Conservation (phyloP, 192 early-diverging fungal species). For the Rhizoclosmatium globosum region DNA sequence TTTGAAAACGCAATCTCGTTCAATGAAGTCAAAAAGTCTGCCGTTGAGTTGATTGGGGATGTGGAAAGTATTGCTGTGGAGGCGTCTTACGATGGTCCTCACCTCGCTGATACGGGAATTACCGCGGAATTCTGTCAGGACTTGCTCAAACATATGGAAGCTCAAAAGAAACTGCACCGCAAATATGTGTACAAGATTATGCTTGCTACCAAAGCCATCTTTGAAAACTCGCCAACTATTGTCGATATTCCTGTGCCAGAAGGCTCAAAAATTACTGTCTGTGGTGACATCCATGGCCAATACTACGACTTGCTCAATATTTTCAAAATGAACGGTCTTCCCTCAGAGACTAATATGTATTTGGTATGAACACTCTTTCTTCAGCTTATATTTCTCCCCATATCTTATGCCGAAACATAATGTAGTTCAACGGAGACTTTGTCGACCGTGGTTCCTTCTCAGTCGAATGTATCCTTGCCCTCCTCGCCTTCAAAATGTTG, state of each 20-base stretch:
- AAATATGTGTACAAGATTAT: conserved; percentile 92
- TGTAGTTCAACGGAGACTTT: conserved; percentile 99
- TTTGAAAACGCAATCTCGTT: conserved; percentile 95
- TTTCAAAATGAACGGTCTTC: conserved; percentile 91
- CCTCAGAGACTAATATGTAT: conserved; percentile 82
- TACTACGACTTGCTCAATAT: conserved; percentile 98
- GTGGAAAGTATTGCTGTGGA: conserved; percentile 70
- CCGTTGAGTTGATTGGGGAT: conserved; percentile 70
- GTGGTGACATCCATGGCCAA: conserved; percentile 99
- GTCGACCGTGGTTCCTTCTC: conserved; percentile 99
- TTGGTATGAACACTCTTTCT: conserved; percentile 26
- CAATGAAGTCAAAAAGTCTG: conserved; percentile 54
- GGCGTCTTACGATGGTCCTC: conserved; percentile 82
- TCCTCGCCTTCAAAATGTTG: conserved; percentile 90
- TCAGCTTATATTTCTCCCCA: background rate
- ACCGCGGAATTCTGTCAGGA: conserved; percentile 81
- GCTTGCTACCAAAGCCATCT: conserved; percentile 74
- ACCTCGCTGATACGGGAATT: conserved; percentile 74
- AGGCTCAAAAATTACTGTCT: conserved; percentile 83
- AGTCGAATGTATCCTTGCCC: conserved; percentile 91
- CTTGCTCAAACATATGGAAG: conserved; percentile 80
- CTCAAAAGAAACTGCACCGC: conserved; percentile 89
- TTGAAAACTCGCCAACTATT: conserved; percentile 80
- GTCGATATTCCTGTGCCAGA: conserved; percentile 86
- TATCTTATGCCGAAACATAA: background rate